Evolutionary conservation across 139 green algal genomes (phyloP).

Genomic region (Yamagishiella unicocca): DNA sequence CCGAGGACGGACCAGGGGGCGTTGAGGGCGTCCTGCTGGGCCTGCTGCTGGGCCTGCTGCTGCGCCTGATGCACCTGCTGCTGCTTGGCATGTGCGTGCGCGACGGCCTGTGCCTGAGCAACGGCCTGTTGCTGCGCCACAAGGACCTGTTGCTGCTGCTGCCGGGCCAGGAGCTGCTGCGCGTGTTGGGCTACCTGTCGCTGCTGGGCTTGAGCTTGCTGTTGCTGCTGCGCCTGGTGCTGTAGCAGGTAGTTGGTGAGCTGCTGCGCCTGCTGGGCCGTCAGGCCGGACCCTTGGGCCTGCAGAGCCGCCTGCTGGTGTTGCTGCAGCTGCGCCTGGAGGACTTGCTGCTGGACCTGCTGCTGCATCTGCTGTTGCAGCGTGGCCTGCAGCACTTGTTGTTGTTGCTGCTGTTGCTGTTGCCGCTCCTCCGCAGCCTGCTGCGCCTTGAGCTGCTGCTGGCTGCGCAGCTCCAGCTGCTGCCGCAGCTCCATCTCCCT

Average conservation of each 20-base stretch:
- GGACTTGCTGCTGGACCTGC: not conserved
- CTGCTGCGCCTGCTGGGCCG: slow-evolving; percentile 28
- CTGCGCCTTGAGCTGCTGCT: slow-evolving; percentile 42
- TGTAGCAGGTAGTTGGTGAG: slow-evolving; percentile 21
- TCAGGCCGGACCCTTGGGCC: not conserved
- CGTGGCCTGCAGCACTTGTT: slow-evolving; percentile 9
- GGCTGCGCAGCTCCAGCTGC: slow-evolving; percentile 33
- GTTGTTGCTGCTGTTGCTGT: slow-evolving; percentile 18
- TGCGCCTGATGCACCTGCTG: not conserved
- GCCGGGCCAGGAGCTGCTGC: slow-evolving; percentile 36
- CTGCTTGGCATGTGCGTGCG: slow-evolving; percentile 5
- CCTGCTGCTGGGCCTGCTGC: slow-evolving; percentile 31
- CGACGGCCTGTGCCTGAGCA: not conserved
- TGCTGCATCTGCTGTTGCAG: slow-evolving; percentile 19
- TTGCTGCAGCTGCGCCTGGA: slow-evolving; percentile 1
- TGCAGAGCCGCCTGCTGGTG: slow-evolving; percentile 37
- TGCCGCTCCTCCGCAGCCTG: slow-evolving; percentile 24
- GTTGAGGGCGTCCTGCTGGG: slow-evolving; percentile 24
- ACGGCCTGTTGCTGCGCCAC: slow-evolving; percentile 5
- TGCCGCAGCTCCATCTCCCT: slow-evolving; percentile 20
- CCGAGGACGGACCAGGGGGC: slow-evolving; percentile 18
- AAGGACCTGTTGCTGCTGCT: slow-evolving; percentile 7
- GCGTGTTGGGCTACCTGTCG: slow-evolving; percentile 25
- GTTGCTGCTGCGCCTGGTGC: slow-evolving; percentile 26
- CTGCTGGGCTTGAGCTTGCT: slow-evolving; percentile 22